Evolutionary conservation across 2,329 filamentous ascomycete species (phyloP).

Genomic region (Cryphonectria parasitica): DNA sequence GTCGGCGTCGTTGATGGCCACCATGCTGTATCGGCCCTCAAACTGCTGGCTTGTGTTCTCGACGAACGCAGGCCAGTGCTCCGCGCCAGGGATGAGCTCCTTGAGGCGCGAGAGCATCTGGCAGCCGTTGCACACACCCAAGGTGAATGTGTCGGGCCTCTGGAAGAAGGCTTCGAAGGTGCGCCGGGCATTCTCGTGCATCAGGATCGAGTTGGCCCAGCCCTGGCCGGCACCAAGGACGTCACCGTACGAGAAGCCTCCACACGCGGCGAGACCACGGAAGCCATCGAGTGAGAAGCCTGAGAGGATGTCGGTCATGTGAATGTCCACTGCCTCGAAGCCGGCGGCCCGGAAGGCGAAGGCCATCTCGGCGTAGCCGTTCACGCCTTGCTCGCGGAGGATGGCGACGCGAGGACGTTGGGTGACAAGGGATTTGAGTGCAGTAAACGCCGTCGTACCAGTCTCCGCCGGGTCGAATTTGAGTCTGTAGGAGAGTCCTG

Average conservation of each 20-base stretch:
- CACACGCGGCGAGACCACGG: constrained; percentile 88
- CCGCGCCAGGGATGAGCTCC: constrained; percentile 82
- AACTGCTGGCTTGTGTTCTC: constrained; percentile 87
- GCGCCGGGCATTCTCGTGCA: constrained; percentile 74
- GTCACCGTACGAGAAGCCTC: constrained; percentile 94
- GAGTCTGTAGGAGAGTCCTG: constrained; percentile 83
- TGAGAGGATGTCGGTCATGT: constrained; percentile 91
- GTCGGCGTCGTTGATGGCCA: constrained; percentile 66
- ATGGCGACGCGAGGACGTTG: constrained; percentile 80
- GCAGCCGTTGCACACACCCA: constrained; percentile 97
- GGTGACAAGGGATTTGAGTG: constrained; percentile 60
- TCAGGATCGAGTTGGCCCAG: constrained; percentile 91
- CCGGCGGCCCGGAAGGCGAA: constrained; percentile 92
- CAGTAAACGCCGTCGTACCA: constrained; percentile 69
- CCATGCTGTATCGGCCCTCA: constrained; percentile 86
- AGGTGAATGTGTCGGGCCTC: constrained; percentile 84
- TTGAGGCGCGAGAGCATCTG: constrained; percentile 89
- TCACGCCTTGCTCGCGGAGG: constrained; percentile 92
- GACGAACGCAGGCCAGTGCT: constrained; percentile 84
- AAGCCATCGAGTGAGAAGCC: constrained; percentile 82
- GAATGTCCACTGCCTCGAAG: constrained; percentile 89
- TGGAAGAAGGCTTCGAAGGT: constrained; percentile 88
- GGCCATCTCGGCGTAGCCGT: constrained; percentile 96
- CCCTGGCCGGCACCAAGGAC: constrained; percentile 89
- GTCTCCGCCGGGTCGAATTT: constrained; percentile 80